Percentiles rank a stretch among this genome's conserved stretches.
These are phyloP conservation scores for Crithidia thermophila DNA, from an alignment of 208 protist genomes.

Conservation along the genomic window DNA sequence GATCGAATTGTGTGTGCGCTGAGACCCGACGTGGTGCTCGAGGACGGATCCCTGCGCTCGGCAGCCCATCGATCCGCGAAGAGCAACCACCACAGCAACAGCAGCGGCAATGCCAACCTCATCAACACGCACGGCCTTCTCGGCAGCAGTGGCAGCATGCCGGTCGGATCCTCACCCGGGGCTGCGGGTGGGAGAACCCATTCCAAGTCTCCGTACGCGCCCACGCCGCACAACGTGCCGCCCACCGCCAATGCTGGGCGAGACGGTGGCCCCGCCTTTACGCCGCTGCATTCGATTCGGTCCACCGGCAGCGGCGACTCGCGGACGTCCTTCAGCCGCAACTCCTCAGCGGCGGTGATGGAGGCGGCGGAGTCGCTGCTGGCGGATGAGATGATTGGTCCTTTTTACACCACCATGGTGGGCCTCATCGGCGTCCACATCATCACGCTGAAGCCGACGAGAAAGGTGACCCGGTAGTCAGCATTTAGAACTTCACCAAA, in stretches of 20 bases:
- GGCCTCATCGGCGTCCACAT: conserved; percentile 79
- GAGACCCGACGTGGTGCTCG: conserved; percentile 37
- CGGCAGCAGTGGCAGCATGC: background rate
- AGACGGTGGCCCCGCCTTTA: background rate
- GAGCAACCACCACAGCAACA: background rate
- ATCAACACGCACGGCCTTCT: background rate
- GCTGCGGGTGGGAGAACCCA: background rate
- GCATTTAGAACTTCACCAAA: too few species aligned
- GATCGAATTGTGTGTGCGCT: conserved; percentile 47
- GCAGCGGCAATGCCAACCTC: background rate
- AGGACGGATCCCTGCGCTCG: conserved; percentile 42
- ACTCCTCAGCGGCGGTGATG: conserved; percentile 11
- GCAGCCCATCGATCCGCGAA: conserved; percentile 1
- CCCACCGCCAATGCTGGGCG: background rate
- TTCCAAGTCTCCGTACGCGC: background rate
- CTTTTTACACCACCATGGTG: conserved; percentile 65
- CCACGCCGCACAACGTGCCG: conserved; percentile 2
- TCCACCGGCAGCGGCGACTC: conserved; percentile 21
- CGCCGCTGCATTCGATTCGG: conserved; percentile 8
- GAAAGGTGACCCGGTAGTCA: conserved; percentile 6
- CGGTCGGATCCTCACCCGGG: conserved; percentile 1
- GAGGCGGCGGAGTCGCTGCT: conserved; percentile 43
- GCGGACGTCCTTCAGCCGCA: conserved; percentile 12
- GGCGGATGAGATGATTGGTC: conserved; percentile 63
- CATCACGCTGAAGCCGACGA: conserved; percentile 30